phyloP scores from a whole-genome alignment of 164 flowering plant species.

The Platanus orientalis region DNA sequence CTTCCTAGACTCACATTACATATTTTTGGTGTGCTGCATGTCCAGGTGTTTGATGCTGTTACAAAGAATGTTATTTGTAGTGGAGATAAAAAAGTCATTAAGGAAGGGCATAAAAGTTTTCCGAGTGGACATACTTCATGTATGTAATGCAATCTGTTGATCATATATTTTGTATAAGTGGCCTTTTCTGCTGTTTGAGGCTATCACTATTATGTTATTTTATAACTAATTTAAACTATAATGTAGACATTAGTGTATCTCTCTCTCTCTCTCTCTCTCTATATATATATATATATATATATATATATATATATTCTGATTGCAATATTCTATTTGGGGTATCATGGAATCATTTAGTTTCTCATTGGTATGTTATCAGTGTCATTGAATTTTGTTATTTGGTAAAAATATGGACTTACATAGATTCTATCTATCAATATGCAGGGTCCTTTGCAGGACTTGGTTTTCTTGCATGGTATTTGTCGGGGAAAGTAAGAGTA shows the following conservation, averaged over 20 bases:
- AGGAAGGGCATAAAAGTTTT: conserved; percentile 34
- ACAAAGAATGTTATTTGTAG: conserved; percentile 28
- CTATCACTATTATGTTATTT: background rate
- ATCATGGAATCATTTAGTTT: background rate
- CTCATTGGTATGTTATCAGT: background rate
- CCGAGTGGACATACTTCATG: conserved; percentile 20
- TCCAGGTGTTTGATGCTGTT: conserved; percentile 23
- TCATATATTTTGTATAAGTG: background rate
- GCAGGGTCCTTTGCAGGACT: conserved; percentile 82
- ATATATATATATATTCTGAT: no score
- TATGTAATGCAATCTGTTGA: conserved; percentile 4
- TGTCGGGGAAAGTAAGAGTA: conserved; percentile 59
- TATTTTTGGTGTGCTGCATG: background rate
- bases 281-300: no score
- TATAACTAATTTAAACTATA: background rate
- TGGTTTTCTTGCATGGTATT: conserved; percentile 57
- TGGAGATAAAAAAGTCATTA: conserved; percentile 27
- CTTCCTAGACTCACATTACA: background rate
- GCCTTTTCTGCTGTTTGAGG: background rate
- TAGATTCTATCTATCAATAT: background rate
- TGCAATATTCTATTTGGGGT: background rate
- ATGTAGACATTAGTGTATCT: background rate
- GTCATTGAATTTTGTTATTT: background rate
- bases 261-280: no score
- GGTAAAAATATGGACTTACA: background rate